Base-by-base conservation (phyloP, 805 yeast species). In the Yarrowia sp. region DNA sequence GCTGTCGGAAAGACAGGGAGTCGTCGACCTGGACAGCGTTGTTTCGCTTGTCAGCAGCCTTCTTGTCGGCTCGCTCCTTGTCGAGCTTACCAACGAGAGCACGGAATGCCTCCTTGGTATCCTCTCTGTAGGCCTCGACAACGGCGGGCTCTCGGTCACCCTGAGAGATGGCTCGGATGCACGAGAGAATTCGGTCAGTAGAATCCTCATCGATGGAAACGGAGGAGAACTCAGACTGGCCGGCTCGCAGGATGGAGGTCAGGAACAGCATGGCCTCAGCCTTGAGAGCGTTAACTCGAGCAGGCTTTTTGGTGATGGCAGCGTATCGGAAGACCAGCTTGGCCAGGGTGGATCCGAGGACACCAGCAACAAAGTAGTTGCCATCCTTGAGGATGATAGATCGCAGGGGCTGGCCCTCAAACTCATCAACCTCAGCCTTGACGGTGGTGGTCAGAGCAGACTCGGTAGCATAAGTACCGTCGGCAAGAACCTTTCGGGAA, bases 381-480 rank as follows among this genome's bases (percentile, higher is more conserved):
- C 98, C 98, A 64, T 83, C 86, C 51, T 58, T 44, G 66, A 92
- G 78, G 63, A 96, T 84, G 57, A 91, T 84, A 66, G 86, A 84
- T 72, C 99, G 88, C 70, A 96, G 79, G 51, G 96, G 90, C 33
- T 92, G 90, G 67, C 74, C 68, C 48, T 74, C 72, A 6, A 74
- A 75, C n/a, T 74, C 74, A 18, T 79, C 78, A 5, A 65, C 65
- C 17, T 64, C 68, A 8, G 70, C 68, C 31, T 69, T 66, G 6
- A 69, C 48, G 64, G 66, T 51, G 18, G 72, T 71, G 14, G 88
- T 88, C 65, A 87, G 77, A 0, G 96, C 95, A 68, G 86, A 85
- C 77, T 95, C 99, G 45, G 97, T 90, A 33, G 99, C 99, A 77
- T 95, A 95, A 0, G 99, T 95, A 71, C 99, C 99, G 78, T 95